phyloP scores from a whole-genome alignment of 352 stramenopile genomes.

The Phytophthora fragariae region DNA sequence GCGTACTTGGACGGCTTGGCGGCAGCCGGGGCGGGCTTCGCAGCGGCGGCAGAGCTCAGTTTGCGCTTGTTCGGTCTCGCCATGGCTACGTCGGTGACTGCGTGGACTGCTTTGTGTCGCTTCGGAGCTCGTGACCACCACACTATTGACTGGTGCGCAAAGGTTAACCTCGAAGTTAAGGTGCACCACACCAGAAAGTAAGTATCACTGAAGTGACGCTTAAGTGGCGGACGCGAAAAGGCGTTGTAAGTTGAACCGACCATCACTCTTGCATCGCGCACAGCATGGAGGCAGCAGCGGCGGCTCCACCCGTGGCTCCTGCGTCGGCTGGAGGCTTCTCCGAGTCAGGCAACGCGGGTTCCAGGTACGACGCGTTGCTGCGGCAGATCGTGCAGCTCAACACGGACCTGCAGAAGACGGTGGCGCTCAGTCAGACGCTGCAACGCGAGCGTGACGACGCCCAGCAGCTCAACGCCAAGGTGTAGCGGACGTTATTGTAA shows the following conservation, averaged over 20 bases:
- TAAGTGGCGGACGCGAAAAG: slow-evolving; percentile 21
- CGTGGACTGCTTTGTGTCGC: slow-evolving; percentile 42
- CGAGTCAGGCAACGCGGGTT: slow-evolving; percentile 7
- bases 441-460: slow-evolving; percentile 79
- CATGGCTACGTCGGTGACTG: slow-evolving; percentile 36
- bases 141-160: slow-evolving; percentile 55
- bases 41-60: slow-evolving; percentile 38
- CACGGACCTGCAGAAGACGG: slow-evolving; percentile 85
- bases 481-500: slow-evolving; percentile 1
- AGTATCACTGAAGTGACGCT: slow-evolving; percentile 19
- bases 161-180: slow-evolving; percentile 17
- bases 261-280: slow-evolving; percentile 33
- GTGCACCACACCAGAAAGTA: slow-evolving; percentile 28
- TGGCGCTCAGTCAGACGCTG: slow-evolving; percentile 78
- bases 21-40: slow-evolving; percentile 31
- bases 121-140: slow-evolving; percentile 41
- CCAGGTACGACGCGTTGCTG: slow-evolving; percentile 77
- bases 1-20: slow-evolving; percentile 73
- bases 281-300: slow-evolving; percentile 20
- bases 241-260: slow-evolving; percentile 38
- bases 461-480: slow-evolving; percentile 69
- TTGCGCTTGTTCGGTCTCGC: slow-evolving; percentile 67
- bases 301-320: not conserved
- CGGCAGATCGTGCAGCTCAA: slow-evolving; percentile 89
- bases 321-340: slow-evolving; percentile 11